Base-by-base conservation (phyloP, 345 rosid genomes). In the Populus deltoides region DNA sequence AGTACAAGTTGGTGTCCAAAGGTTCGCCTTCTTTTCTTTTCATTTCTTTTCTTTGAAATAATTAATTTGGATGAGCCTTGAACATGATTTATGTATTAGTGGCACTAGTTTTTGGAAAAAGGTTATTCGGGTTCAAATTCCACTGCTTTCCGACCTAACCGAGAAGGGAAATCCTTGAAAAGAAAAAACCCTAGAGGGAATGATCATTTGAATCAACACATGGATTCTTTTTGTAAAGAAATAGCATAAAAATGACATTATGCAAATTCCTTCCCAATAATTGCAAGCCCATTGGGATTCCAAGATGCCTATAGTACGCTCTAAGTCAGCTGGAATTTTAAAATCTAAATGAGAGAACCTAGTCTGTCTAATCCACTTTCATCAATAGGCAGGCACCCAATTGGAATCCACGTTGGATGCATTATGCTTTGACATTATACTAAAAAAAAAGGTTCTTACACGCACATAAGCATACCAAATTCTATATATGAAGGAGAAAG, bases 381-480 rank as follows among this genome's bases (percentile, higher is more conserved):
- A 1, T 29, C 18, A 8, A 7, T 66, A 62, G 80, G 45, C 45
- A 41, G 45, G 72, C 79, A 49, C 72, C 63, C 65, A 39, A 77
- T 71, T 81, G 85, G 87, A 74, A 75, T 84, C 87, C 87, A 79
- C 85, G 85, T 65, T 74, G 83, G 79, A 81, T 79, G 77, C 85
- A 81, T 81, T 74, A 73, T 74, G 55, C 74, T 76, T 71, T 66
- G 29, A 77, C 80, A 59, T 24, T 29, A 59, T 59, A 55, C 9
- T 7, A 20, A 59, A 24, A 59, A 59, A 59, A 24, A 49, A 33
- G 5, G 61, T 55, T 22, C 24, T 55, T 5, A 17, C 69, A 67
- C 63, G 24, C 27, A 59, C 24, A 3, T 55, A 2, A 20, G 2
- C 62, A 55, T 55, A n/a, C 25, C 12, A 55, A 31, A 7, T 24